Percentiles rank a stretch among this genome's conserved stretches.
Conservation (phyloP, 2,329 filamentous ascomycete species). For the Amauroascus niger region DNA sequence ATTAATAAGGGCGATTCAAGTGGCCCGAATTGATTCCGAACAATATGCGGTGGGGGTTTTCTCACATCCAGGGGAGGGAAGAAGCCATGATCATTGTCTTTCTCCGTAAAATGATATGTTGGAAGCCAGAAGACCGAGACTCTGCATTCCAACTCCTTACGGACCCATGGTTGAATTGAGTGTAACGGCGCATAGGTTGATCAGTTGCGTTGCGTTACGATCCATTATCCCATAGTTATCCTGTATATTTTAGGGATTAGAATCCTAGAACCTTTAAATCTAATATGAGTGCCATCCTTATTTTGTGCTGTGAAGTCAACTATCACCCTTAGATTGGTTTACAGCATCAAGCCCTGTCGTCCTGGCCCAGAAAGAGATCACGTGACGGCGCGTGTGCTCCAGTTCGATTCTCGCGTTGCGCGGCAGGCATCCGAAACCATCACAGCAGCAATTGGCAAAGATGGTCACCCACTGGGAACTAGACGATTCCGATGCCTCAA, state of each 20-base stretch:
- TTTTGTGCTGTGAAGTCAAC: too few species aligned
- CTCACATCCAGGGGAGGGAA: not conserved
- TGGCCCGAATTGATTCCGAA: not conserved
- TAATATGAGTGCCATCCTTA: too few species aligned
- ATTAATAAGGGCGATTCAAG: not conserved
- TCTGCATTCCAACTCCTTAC: constrained; percentile 12
- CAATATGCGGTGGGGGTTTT: not conserved
- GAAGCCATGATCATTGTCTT: constrained; percentile 13
- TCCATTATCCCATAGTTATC: too few species aligned
- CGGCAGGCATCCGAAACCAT: not conserved
- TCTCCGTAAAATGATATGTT: constrained; percentile 15
- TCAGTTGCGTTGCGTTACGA: too few species aligned
- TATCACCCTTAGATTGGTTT: too few species aligned
- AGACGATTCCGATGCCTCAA: constrained; percentile 22
- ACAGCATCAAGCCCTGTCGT: too few species aligned
- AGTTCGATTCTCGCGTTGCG: not conserved
- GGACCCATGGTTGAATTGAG: constrained; percentile 15
- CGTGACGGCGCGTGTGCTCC: not conserved
- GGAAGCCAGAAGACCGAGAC: constrained; percentile 15
- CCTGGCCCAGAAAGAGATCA: not conserved
- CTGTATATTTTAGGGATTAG: too few species aligned
- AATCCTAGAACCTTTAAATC: too few species aligned
- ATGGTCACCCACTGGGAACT: constrained; percentile 25
- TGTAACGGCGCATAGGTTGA: too few species aligned
- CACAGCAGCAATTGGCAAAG: not conserved